Conservation (phyloP, 305 asterid genomes). For the Fraxinus baroniana region DNA sequence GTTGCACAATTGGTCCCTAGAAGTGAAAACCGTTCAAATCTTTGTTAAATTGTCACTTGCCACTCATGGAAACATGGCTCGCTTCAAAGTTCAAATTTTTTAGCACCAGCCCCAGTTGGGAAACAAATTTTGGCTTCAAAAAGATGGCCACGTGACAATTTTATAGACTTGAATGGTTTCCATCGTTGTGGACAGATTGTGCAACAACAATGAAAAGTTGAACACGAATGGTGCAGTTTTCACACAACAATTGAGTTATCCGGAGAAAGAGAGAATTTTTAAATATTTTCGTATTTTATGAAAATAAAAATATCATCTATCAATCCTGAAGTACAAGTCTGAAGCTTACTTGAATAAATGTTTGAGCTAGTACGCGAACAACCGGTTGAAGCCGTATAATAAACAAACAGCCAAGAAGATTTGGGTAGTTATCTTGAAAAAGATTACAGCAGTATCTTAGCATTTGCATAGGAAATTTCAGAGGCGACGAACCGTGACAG, state of each 20-base stretch:
- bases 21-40: neutral
- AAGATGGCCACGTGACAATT: neutral
- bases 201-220: neutral
- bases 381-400: constrained; percentile 78
- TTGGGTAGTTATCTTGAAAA: constrained; percentile 88
- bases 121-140: neutral
- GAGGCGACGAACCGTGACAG: constrained; percentile 80
- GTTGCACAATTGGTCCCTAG: neutral
- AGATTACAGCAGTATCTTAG: constrained; percentile 70
- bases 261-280: neutral
- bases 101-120: neutral
- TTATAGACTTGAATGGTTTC: neutral
- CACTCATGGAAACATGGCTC: neutral
- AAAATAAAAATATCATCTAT: neutral
- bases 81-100: neutral
- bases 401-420: constrained; percentile 72
- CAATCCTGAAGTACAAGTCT: neutral
- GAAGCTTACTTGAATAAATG: constrained; percentile 73
- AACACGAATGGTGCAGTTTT: neutral
- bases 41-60: neutral
- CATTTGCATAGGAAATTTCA: constrained; percentile 79
- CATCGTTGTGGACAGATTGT: neutral
- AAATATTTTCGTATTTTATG: neutral
- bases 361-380: constrained; percentile 78
- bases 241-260: neutral